Conservation (phyloP, 768 basidiomycete genomes). For the Lentinus tigrinus region DNA sequence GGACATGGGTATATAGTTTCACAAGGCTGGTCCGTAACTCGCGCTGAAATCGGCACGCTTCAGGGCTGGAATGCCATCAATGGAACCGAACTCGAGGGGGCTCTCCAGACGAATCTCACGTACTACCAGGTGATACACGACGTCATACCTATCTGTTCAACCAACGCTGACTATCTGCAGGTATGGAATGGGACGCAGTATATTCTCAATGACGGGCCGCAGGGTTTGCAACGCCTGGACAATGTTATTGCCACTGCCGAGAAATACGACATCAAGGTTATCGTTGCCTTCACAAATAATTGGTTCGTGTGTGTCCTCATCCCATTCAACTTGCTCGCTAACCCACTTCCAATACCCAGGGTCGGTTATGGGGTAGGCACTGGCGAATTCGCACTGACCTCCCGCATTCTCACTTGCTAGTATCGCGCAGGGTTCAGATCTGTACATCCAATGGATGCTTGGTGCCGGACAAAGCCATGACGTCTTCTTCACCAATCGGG, state of each 20-base stretch:
- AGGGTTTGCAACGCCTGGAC: constrained; percentile 54
- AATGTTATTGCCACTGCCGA: constrained; percentile 48
- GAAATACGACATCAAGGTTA: constrained; percentile 50
- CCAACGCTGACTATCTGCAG: constrained; percentile 21
- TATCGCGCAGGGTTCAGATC: constrained; percentile 31
- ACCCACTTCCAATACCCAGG: constrained; percentile 31
- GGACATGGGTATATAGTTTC: constrained; percentile 46
- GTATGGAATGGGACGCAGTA: constrained; percentile 52
- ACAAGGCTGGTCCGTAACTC: background rate
- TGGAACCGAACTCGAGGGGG: constrained; percentile 43
- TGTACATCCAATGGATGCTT: constrained; percentile 31
- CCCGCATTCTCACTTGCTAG: background rate
- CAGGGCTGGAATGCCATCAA: constrained; percentile 43
- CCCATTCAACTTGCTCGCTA: background rate
- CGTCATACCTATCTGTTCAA: background rate
- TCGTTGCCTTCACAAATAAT: constrained; percentile 56
- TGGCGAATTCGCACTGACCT: background rate
- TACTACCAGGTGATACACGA: constrained; percentile 42
- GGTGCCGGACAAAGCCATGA: constrained; percentile 27
- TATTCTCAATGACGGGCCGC: constrained; percentile 50
- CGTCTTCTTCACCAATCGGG: constrained; percentile 30
- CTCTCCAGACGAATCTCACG: constrained; percentile 42
- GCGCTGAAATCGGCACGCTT: background rate
- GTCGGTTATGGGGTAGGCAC: constrained; percentile 52
- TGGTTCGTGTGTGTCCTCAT: constrained; percentile 35